phyloP scores from a whole-genome alignment of 164 flowering plant species.

The Nymphaea thermarum region DNA sequence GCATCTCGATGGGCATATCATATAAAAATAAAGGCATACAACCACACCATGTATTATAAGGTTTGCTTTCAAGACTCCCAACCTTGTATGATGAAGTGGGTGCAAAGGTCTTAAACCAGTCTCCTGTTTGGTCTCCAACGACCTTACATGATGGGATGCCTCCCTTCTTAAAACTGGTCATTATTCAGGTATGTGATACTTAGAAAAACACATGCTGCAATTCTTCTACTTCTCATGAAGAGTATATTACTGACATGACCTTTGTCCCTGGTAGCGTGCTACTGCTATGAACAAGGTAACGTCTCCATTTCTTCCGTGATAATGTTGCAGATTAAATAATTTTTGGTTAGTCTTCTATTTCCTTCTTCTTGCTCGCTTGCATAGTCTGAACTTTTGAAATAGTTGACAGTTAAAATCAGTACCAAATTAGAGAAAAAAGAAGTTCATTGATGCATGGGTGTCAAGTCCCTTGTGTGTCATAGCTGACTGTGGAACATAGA shows the following conservation, averaged over 20 bases:
- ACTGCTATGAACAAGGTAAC: conserved; percentile 8
- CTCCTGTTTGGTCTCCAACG: no score
- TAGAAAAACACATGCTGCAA: conserved; percentile 65
- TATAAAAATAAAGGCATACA: neutral
- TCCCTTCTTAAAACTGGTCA: neutral
- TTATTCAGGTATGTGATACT: conserved; percentile 92
- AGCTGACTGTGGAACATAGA: no score
- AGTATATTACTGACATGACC: conserved; percentile 73
- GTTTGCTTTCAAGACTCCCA: no score
- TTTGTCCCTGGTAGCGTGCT: conserved; percentile 57
- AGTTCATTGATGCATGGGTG: no score
- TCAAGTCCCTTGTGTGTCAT: no score
- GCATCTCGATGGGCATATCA: neutral
- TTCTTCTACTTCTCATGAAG: conserved; percentile 58
- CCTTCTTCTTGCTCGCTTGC: conserved; percentile 1
- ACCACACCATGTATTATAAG: neutral
- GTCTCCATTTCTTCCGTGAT: neutral
- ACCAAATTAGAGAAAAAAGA: no score
- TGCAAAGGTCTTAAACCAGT: no score
- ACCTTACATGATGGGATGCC: no score
- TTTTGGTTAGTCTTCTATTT: neutral
- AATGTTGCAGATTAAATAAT: neutral
- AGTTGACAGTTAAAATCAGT: no score
- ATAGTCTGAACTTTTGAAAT: no score
- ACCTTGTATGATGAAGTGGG: no score